Conservation (phyloP, 1,139 yeast species). For the Suhomyces atakaporum region DNA sequence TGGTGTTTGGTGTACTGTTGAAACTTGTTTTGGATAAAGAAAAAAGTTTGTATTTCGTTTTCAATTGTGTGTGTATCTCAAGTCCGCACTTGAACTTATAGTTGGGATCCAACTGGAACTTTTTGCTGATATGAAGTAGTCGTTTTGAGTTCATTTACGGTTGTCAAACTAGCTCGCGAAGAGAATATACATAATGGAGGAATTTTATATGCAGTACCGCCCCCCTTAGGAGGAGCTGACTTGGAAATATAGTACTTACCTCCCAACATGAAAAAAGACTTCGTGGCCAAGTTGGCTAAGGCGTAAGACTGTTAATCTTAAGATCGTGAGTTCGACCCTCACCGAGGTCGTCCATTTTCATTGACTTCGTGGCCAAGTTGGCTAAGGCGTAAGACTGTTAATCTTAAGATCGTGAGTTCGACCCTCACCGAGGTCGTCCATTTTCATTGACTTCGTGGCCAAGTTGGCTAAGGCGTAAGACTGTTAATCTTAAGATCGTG, state of each 20-base stretch:
- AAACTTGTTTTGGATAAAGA: slow-evolving; percentile 57
- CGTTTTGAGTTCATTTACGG: slow-evolving; percentile 3
- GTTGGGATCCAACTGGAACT: slow-evolving; percentile 17
- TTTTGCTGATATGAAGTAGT: background rate
- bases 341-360: slow-evolving; percentile 38
- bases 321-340: slow-evolving; percentile 51
- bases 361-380: slow-evolving; percentile 58
- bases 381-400: slow-evolving; percentile 60
- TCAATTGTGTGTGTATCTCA: slow-evolving; percentile 89
- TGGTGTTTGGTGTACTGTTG: slow-evolving; percentile 62
- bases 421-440: slow-evolving; percentile 46
- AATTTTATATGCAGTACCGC: background rate
- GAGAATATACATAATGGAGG: no score
- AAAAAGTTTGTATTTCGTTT: slow-evolving; percentile 73
- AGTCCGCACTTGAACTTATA: slow-evolving; percentile 75
- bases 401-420: slow-evolving; percentile 49
- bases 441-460: slow-evolving; percentile 40
- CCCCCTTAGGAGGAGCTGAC: no score
- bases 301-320: slow-evolving; percentile 57
- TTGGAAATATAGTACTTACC: no score
- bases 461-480: slow-evolving; percentile 58
- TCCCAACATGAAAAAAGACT: slow-evolving; percentile 14
- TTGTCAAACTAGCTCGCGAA: no score
- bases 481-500: slow-evolving; percentile 52
- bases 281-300: slow-evolving; percentile 44